Evolutionary conservation across 352 stramenopile genomes (phyloP).

Genomic region (Globisporangium irregulare): DNA sequence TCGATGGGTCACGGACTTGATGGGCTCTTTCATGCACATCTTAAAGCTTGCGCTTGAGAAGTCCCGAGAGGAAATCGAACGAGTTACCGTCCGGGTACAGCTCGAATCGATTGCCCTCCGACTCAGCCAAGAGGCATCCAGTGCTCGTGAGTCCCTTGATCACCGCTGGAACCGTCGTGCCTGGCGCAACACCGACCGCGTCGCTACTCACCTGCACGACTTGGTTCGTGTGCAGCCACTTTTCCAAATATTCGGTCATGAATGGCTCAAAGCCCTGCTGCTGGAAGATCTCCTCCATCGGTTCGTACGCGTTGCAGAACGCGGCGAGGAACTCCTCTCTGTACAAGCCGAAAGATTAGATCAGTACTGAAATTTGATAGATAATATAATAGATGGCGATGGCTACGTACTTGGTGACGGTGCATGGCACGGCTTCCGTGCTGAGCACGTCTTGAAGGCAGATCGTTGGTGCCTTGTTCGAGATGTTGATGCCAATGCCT

Average conservation of each 20-base stretch:
- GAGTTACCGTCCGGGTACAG: slow-evolving; percentile 90
- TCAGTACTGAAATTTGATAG: background rate
- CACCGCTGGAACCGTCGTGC: slow-evolving; percentile 43
- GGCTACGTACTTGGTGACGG: slow-evolving; percentile 68
- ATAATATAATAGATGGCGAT: background rate
- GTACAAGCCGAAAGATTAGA: background rate
- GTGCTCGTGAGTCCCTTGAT: slow-evolving; percentile 81
- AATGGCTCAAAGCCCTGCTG: slow-evolving; percentile 85
- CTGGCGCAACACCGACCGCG: slow-evolving; percentile 17
- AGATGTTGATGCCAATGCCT: slow-evolving; percentile 90
- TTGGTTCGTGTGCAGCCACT: slow-evolving; percentile 85
- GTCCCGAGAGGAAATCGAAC: slow-evolving; percentile 84
- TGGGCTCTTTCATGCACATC: slow-evolving; percentile 1
- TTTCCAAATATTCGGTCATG: slow-evolving; percentile 73
- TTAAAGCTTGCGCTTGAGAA: slow-evolving; percentile 85
- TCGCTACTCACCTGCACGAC: slow-evolving; percentile 71
- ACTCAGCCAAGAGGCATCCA: slow-evolving; percentile 76
- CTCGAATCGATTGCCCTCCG: slow-evolving; percentile 65
- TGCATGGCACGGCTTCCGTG: slow-evolving; percentile 50
- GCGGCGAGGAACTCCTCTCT: slow-evolving; percentile 86
- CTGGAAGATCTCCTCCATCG: slow-evolving; percentile 81
- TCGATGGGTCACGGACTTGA: background rate
- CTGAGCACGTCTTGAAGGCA: slow-evolving; percentile 83
- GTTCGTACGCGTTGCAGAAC: slow-evolving; percentile 87
- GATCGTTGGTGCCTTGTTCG: slow-evolving; percentile 80